Evolutionary conservation across 768 basidiomycete species (phyloP), one percentile per base, ranked within the genome.

Genomic region (Trametes cubensis): DNA sequence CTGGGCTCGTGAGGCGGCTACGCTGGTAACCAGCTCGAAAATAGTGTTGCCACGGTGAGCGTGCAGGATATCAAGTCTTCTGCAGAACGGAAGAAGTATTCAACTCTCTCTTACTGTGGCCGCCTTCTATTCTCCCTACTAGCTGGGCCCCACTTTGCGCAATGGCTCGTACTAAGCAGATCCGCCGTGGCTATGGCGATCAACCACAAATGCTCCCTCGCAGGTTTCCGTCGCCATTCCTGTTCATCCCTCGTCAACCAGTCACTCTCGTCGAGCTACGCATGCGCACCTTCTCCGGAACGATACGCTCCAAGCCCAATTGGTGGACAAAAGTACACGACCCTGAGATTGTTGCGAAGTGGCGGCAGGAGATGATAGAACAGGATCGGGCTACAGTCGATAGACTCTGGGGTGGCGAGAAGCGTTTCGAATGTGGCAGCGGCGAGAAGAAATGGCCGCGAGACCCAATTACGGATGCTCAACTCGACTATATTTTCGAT

Each of bases 261-360:
- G 20, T 40, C 38, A 54, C 51, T 23, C 59, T 60, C 21, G 44
- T 60, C 18, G 51, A 60, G 52, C 42, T 40, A 21, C 59, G 59
- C 21, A 60, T 60, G 52, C 51, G 52, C 28, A 20, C 18, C 13
- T 34, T 60, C 28, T 46, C n/a, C 10, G 44, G 51, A 1, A 23
- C 18, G 30, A 54, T 60, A 20, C 41, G 50, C 1, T 28, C 52
- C 15, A 60, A 60, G 52, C n/a, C 42, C 10, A 17, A 28, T 4
- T 54, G 59, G 59, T 46, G 52, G 34, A 20, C 26, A 13, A 60
- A 60, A 30, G 50, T 54, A 18, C 28, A 34, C 42, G 59, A 54
- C 28, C 26, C 42, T 4, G 44, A 7, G 1, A 46, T 60, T 18
- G 26, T 25, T 10, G 30, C 11, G 7, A 60, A 54, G 49, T 60